These are phyloP conservation scores for Chlamydomonas asymmetrica DNA, from an alignment of 139 green algal genomes.

Conservation along the genomic window DNA sequence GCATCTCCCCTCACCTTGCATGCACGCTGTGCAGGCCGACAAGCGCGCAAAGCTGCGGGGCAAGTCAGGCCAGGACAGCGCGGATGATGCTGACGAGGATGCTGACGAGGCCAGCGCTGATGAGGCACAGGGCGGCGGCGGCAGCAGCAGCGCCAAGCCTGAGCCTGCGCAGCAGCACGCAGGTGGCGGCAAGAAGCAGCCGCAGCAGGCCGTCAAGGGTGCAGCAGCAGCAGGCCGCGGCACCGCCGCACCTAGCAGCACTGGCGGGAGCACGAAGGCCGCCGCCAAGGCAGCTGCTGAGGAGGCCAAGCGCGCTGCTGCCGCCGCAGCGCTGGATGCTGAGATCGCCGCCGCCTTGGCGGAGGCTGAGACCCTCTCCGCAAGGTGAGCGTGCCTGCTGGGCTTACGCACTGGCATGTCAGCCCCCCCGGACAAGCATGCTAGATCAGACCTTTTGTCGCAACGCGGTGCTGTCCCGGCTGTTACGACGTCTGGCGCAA, in stretches of 20 bases:
- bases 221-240: too few relatives aligned
- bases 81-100: too few relatives aligned
- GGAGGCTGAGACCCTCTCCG: not conserved
- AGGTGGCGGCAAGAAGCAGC: too few relatives aligned
- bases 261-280: conserved; percentile 59
- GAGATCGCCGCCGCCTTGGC: not conserved
- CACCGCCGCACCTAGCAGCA: too few relatives aligned
- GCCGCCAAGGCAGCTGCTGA: conserved; percentile 56
- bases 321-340: not conserved
- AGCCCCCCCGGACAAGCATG: not conserved
- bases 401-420: not conserved
- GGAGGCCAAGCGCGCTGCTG: conserved; percentile 23
- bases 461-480: not conserved
- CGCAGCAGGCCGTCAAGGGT: too few relatives aligned
- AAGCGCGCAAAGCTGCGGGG: too few relatives aligned
- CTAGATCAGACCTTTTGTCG: too few relatives aligned
- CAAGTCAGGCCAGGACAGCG: too few relatives aligned
- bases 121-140: conserved; percentile 35
- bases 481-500: not conserved
- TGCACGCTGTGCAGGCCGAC: too few relatives aligned
- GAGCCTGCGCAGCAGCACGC: too few relatives aligned
- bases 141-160: conserved; percentile 36
- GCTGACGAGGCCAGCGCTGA: conserved; percentile 30
- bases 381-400: too few relatives aligned
- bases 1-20: too few relatives aligned